Evolutionary conservation across 1,284 basidiomycete species (phyloP).

Genomic region (Stereum hirsutum): DNA sequence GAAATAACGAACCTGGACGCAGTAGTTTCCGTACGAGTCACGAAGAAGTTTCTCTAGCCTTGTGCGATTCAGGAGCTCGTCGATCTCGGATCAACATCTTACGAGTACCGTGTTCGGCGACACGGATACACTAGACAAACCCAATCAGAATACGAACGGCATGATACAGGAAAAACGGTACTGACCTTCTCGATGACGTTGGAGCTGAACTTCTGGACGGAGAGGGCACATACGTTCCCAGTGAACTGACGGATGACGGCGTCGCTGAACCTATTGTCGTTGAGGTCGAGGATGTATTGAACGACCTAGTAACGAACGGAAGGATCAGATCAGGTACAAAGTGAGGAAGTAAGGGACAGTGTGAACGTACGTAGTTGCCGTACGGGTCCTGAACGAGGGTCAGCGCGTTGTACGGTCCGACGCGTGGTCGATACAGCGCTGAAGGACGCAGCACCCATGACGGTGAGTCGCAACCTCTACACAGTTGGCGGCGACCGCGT

Average conservation of each 20-base stretch:
- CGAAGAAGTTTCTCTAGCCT: conserved; percentile 93
- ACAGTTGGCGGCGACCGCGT: conserved; percentile 97
- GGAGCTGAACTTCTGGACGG: conserved; percentile 97
- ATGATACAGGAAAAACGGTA: background rate
- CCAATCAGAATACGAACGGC: conserved; percentile 9
- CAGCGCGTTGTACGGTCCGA: conserved; percentile 94
- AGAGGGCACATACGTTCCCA: conserved; percentile 95
- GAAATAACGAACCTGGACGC: conserved; percentile 72
- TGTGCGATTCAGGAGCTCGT: conserved; percentile 91
- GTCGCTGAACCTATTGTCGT: conserved; percentile 97
- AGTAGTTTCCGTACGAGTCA: conserved; percentile 93
- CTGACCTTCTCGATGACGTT: conserved; percentile 88
- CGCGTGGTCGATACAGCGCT: conserved; percentile 98
- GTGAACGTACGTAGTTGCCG: conserved; percentile 87
- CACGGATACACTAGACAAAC: conserved; percentile 80
- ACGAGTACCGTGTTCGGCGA: conserved; percentile 90
- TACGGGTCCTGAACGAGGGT: conserved; percentile 99
- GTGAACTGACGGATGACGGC: conserved; percentile 96
- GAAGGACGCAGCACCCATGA: conserved; percentile 97
- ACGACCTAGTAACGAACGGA: conserved; percentile 52
- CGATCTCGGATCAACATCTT: conserved; percentile 95
- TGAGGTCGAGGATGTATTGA: conserved; percentile 96
- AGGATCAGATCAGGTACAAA: background rate
- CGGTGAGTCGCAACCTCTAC: conserved; percentile 99
- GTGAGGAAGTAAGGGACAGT: too few species aligned